Evolutionary conservation across 176 grass and related monocot genomes (phyloP), one percentile per base, ranked within the genome.

Genomic region (Aegilops bicornis): DNA sequence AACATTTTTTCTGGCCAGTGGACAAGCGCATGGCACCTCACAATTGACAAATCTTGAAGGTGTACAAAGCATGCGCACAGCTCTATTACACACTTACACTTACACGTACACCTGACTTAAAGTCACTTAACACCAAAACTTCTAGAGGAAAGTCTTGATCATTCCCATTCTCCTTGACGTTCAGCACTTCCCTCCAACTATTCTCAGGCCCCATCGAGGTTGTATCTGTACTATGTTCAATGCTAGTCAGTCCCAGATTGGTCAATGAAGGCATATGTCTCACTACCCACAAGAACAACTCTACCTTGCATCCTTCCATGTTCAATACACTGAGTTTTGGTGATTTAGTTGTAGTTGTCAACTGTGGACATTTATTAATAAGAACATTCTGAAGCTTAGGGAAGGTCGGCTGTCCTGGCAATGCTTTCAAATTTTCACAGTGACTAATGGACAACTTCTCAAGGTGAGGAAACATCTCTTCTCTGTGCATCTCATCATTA

Each of bases 1-100:
- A 64, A 64, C 23, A 5, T 0, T 13, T 0, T 64, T 13, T 64
- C 61, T 11, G 48, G 48, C 48, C 48, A 54, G 15, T 54, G 48
- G 5, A 54, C 1, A 1, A 54, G 48, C 1, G 15, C 61, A 12
- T 64, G 9, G 1, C 9, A 27, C 1, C 3, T 13, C 3, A 0
- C 0, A 64, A 64, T 27, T 27, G 61, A 4, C 23, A 64, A 64
- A 5, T 25, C n/a, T 13, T 64, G 23, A 25, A 64, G n/a, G 23
- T 64, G 61, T 25, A 64, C 9, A 27, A 64, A 64, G 12, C 61
- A 64, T 5, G 9, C 10, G 2, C 3, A 25, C 3, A 64, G 3
- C n/a, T 12, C 23, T 25, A 10, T n/a, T n/a, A n/a, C n/a, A n/a
- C n/a, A n/a, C n/a, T n/a, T n/a, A n/a, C n/a, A n/a, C n/a, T 27